Base-by-base conservation (phyloP, 306 rosid genomes). In the Senna tora region DNA sequence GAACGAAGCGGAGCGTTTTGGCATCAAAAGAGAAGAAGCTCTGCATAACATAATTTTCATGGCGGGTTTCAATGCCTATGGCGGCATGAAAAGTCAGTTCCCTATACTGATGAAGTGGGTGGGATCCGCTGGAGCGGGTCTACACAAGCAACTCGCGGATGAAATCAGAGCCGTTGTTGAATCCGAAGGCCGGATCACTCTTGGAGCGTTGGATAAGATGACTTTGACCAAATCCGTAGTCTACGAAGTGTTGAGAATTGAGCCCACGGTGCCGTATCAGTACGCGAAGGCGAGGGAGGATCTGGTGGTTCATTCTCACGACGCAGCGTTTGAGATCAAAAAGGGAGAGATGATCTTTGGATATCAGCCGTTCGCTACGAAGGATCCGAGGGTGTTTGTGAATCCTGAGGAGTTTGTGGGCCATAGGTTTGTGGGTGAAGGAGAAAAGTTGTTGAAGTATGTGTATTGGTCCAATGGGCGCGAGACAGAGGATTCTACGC, bases 281-380 rank as follows among this genome's bases (percentile, higher is more conserved):
- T 89, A 85, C 75, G 97, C 77, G 0, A 81, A 67, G 39, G 96
- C 96, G 21, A 89, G 87, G 77, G 81, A 89, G 66, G 87, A 92
- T 41, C 7, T 87, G 2, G 72, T 87, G 7, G 55, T 92, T 22
- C 60, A 22, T 0, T 87, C 83, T 60, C 96, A 89, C 14, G 91
- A 89, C 17, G 83, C 86, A 0, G 12, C 84, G 9, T 92, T 76
- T 57, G 38, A 77, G 87, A 77, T 89, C 53, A 85, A 87, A 70
- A 86, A 81, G 50, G 93, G 93, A 0, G 93, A 92, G 74, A 84
- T 79, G 91, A 61, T 92, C 9, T 89, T 92, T 7, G 97, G 93
- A 14, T 89, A 73, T 63, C 91, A 85, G 67, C 86, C 89, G 0
- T 79, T 92, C 1, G 96, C 92, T 0, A 89, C 93, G 0, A 92